Percentiles rank a stretch among this genome's conserved stretches.
Conservation (phyloP, 371 early-diverging fungal species). For the Mortierella sp. region DNA sequence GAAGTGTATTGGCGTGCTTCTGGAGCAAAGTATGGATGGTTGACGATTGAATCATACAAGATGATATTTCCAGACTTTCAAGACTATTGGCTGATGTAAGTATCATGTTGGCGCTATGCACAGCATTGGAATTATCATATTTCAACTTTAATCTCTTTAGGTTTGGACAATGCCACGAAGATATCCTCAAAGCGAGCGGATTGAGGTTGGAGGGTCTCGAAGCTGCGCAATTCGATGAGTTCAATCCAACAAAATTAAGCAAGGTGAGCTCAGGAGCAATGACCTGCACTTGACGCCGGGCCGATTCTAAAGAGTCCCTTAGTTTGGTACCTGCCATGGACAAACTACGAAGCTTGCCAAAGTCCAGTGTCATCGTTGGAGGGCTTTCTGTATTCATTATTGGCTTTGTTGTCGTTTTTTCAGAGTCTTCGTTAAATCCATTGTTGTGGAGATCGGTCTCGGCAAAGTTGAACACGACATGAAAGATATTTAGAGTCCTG, state of each 20-base stretch:
- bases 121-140: not conserved
- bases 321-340: not conserved
- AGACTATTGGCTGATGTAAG: not conserved
- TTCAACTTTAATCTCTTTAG: not conserved
- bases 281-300: not conserved
- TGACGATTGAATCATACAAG: not conserved
- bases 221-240: not conserved
- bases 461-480: not conserved
- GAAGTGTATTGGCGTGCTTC: not conserved
- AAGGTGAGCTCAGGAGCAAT: not conserved
- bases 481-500: not conserved
- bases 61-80: not conserved
- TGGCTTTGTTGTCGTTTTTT: not conserved
- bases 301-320: not conserved
- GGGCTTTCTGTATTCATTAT: no score
- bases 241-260: not conserved
- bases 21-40: not conserved
- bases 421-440: no score
- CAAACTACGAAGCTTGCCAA: not conserved
- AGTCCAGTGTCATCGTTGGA: not conserved
- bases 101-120: not conserved
- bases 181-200: not conserved
- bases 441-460: no score
- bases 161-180: constrained; percentile 8
- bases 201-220: not conserved